Base-by-base conservation (phyloP, 2,329 filamentous ascomycete genomes). In the Rugonectria rugulosa region DNA sequence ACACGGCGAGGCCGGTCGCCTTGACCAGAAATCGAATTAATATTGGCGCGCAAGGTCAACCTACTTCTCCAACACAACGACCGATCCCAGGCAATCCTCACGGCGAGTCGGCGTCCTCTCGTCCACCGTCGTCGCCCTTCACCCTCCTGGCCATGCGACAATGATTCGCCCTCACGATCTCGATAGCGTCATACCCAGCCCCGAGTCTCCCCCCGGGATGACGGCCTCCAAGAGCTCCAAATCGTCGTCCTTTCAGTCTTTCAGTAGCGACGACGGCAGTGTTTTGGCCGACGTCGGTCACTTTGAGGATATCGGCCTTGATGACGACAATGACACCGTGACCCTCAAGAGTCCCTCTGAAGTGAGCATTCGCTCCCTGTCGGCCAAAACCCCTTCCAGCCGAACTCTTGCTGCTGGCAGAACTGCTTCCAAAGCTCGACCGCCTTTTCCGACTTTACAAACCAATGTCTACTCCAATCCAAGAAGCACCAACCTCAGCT, bases 241-340 rank as follows among this genome's bases (percentile, higher is more conserved):
- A 75, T 92, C 92, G 23, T 96, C 91, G 5, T 96, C 92, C 44
- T 90, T 94, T 68, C 89, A 88, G 65, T 96, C 92, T 31, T 88
- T 89, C 53, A 87, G 85, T 59, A 89, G 88, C 67, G 89, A 92
- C 67, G 90, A 91, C 65, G 86, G 88, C 68, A 85, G 82, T 63
- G 82, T 87, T 45, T 78, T 90, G 40, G 82, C 86, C 47, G 91
- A 96, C 69, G 84, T 89, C 54, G 87, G 86, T 61, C 88, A 97
- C 72, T 97, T 97, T 68, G 94, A 98, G 72, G 94, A 97, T 62
- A 97, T 97, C 71, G 91, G 90, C 11, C 85, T 98, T 24, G 89
- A 92, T 65, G 88, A 92, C 59, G 80, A 73, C 68, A 53, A 92
- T 59, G 79, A 72, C 67, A 53, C 66, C 62, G 53, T 73, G 72